Base-by-base conservation (phyloP, 2,329 filamentous ascomycete species). In the Hortaea werneckii region DNA sequence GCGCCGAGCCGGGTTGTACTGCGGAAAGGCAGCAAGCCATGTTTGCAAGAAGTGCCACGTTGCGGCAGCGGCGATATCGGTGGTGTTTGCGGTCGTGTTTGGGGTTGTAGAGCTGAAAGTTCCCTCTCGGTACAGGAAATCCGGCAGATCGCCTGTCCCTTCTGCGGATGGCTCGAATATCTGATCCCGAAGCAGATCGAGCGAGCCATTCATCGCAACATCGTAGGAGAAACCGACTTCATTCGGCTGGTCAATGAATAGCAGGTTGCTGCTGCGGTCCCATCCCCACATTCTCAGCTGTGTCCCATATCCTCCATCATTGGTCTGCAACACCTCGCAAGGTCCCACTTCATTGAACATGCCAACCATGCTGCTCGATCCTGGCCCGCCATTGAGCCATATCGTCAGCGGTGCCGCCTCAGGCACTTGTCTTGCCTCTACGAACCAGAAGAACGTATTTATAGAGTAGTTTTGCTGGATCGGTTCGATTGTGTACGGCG, bases 191-290 rank as follows among this genome's bases (percentile, higher is more conserved):
- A 53, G 32, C 12, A 78, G 40, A 37, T 67, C 60, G n/a, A 48
- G 54, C 48, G 70, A 72, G 1, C 52, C 69, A 13, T 68, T 65
- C 5, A 71, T 61, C 0, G 69, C 65, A 9, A 65, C 59, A 4
- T 67, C 67, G 57, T 80, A 81, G 8, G 73, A 78, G 54, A 80
- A 75, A 1, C 78, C 78, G 4, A 77, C 73, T 40, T 76, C 72
- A 7, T 71, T 74, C 6, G 78, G 83, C 60, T 85, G 76, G 54
- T 86, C 82, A 53, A 86, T 77, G 62, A 82, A 85, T 11, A 86
- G 74, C 73, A 84, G 77, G 52, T 83, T 83, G 29, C 74, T 75
- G 43, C 66, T 70, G 46, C 71, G 69, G 60, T 84, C 79, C 80
- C 80, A 84, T 6, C 79, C 77, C 75, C 77, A 83, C 50, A 41